phyloP scores from a whole-genome alignment of 768 basidiomycete genomes.

The Hericium alpestre region DNA sequence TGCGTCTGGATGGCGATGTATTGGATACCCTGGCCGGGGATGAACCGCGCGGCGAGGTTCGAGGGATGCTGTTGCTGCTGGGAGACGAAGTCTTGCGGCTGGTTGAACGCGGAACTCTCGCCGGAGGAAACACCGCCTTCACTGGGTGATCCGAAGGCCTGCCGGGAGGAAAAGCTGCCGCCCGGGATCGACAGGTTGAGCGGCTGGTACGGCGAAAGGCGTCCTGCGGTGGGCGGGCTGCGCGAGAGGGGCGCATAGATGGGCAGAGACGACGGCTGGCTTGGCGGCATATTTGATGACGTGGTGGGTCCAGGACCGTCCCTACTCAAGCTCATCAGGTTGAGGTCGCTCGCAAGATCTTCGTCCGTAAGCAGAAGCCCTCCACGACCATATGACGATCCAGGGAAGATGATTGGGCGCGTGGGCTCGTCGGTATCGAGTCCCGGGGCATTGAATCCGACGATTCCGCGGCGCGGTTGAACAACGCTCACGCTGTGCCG shows the following conservation, averaged over 20 bases:
- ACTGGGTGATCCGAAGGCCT: slow-evolving; percentile 48
- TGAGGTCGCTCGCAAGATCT: slow-evolving; percentile 66
- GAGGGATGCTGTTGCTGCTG: slow-evolving; percentile 15
- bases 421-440: slow-evolving; percentile 32
- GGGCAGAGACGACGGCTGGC: slow-evolving; percentile 67
- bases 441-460: slow-evolving; percentile 59
- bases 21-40: slow-evolving; percentile 56
- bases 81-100: slow-evolving; percentile 22
- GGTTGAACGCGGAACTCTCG: slow-evolving; percentile 38
- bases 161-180: slow-evolving; percentile 35
- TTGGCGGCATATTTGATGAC: slow-evolving; percentile 42
- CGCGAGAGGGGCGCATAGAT: slow-evolving; percentile 63
- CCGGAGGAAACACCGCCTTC: slow-evolving; percentile 44
- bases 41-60: slow-evolving; percentile 47
- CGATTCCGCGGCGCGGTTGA: slow-evolving; percentile 57
- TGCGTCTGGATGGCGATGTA: slow-evolving; percentile 31
- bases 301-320: slow-evolving; percentile 26
- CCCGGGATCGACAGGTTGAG: slow-evolving; percentile 51
- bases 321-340: slow-evolving; percentile 46
- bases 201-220: slow-evolving; percentile 44
- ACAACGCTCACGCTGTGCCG: slow-evolving; percentile 79
- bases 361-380: slow-evolving; percentile 69
- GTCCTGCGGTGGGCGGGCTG: slow-evolving; percentile 46
- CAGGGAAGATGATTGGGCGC: slow-evolving; percentile 23
- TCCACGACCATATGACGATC: slow-evolving; percentile 29